These are phyloP conservation scores for Rubia peregrina DNA, from an alignment of 305 asterid genomes.

Conservation along the genomic window DNA sequence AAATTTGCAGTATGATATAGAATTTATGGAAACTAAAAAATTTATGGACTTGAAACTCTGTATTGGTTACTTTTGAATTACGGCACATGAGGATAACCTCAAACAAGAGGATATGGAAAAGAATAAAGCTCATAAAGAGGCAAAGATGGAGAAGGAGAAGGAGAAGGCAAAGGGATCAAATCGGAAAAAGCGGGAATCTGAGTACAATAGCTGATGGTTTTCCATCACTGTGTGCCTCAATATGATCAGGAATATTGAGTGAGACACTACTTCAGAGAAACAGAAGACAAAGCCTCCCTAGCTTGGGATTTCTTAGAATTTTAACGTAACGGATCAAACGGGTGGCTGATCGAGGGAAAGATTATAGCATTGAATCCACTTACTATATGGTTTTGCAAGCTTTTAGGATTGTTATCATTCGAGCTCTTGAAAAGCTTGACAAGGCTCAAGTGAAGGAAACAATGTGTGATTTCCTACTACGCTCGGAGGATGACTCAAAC, in stretches of 20 bases:
- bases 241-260: conserved; percentile 15
- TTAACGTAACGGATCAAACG: not conserved
- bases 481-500: conserved; percentile 13
- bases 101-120: conserved; percentile 82
- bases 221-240: conserved; percentile 15
- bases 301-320: conserved; percentile 9
- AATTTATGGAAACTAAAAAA: conserved; percentile 3
- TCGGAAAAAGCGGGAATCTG: conserved; percentile 37
- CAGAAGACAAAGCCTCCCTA: conserved; percentile 21
- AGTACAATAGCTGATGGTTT: conserved; percentile 17
- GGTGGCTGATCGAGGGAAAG: conserved; percentile 14
- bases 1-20: conserved; percentile 23
- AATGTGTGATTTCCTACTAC: conserved; percentile 3
- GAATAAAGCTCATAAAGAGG: conserved; percentile 92
- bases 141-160: conserved; percentile 58
- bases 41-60: not conserved
- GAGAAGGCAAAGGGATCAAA: conserved; percentile 34
- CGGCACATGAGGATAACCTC: conserved; percentile 80
- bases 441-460: conserved; percentile 8
- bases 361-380: conserved; percentile 3
- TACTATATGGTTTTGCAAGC: conserved; percentile 14
- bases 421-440: conserved; percentile 20
- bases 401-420: conserved; percentile 8
- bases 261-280: conserved; percentile 16
- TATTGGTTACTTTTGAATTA: conserved; percentile 1